Conservation (phyloP, 176 grass and related monocot genomes). For the Carex myosuroides region DNA sequence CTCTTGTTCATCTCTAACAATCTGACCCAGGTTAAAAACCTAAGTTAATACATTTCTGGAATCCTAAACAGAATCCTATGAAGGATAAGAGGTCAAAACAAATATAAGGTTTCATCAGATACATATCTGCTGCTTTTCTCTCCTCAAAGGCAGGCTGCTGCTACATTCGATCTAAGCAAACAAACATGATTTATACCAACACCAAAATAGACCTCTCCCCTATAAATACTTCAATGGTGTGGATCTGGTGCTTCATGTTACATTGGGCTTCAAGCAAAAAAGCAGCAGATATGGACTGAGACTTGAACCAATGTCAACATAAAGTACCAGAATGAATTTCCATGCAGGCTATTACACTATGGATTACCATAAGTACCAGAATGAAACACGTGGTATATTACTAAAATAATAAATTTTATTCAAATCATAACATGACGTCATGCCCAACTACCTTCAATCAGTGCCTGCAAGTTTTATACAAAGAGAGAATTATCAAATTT, state of each 20-base stretch:
- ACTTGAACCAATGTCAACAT: background rate
- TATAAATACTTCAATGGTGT: background rate
- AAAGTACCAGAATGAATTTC: background rate
- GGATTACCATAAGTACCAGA: background rate
- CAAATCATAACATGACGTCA: background rate
- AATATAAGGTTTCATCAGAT: background rate
- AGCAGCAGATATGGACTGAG: background rate
- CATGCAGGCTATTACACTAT: background rate
- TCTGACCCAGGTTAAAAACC: background rate
- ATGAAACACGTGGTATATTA: background rate
- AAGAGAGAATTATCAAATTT: slow-evolving; percentile 19
- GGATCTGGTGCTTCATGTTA: background rate
- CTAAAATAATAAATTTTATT: background rate
- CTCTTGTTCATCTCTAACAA: no score
- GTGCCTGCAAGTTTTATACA: slow-evolving; percentile 52
- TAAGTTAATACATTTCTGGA: background rate
- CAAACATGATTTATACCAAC: background rate
- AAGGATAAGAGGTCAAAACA: background rate
- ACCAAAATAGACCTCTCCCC: background rate
- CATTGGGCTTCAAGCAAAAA: background rate
- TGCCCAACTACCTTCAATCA: slow-evolving; percentile 62
- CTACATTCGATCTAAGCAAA: background rate
- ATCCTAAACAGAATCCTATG: background rate
- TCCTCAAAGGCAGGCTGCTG: background rate
- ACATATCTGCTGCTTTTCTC: background rate